These are phyloP conservation scores for Corrigiola litoralis DNA, from an alignment of 179 eudicot species.

Conservation along the genomic window DNA sequence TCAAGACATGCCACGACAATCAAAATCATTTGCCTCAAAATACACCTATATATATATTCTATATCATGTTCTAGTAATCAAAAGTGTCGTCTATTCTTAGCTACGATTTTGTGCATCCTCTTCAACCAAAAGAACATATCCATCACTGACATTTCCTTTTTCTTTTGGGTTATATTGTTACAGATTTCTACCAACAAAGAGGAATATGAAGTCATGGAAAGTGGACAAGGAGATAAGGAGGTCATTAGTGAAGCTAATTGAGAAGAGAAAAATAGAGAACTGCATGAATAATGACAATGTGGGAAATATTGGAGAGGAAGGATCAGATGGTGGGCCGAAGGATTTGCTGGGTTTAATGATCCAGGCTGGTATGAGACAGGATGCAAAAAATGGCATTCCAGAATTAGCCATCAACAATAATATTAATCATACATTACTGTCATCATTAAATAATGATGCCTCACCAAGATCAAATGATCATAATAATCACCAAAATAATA, in stretches of 20 bases:
- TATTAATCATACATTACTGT: background rate
- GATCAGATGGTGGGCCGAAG: conserved; percentile 39
- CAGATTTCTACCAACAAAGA: conserved; percentile 68
- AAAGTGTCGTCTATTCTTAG: too few relatives aligned
- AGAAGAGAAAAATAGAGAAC: conserved; percentile 32
- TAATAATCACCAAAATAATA: conserved; percentile 7
- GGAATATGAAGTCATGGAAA: conserved; percentile 67
- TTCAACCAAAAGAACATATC: too few relatives aligned
- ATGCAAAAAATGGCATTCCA: background rate
- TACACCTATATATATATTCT: too few relatives aligned
- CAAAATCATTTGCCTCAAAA: too few relatives aligned
- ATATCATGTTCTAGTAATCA: too few relatives aligned
- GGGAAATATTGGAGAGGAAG: conserved; percentile 15
- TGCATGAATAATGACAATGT: background rate
- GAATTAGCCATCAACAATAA: background rate
- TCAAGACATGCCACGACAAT: too few relatives aligned
- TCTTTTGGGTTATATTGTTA: background rate
- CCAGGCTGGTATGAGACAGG: conserved; percentile 46
- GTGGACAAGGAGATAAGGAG: conserved; percentile 66
- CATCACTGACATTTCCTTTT: too few relatives aligned
- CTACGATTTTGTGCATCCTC: too few relatives aligned
- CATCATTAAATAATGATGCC: conserved; percentile 6
- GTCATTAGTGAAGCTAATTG: conserved; percentile 52
- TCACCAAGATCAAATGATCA: conserved; percentile 11
- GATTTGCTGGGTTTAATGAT: conserved; percentile 81